Base-by-base conservation (phyloP, 371 early-diverging fungal genomes). In the Syncephalastrum monosporum region DNA sequence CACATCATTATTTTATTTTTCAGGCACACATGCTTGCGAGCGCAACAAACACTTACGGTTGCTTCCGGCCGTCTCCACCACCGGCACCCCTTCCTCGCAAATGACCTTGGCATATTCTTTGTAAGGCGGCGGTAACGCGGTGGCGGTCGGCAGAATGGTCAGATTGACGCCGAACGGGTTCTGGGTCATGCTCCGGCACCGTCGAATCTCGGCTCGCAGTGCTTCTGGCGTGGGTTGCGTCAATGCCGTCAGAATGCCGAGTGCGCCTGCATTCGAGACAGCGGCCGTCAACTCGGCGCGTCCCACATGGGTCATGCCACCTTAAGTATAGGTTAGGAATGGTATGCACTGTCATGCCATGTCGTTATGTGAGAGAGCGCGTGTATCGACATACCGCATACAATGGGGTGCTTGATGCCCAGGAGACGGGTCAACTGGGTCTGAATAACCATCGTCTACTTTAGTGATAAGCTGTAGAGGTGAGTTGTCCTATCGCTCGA, bases 211-310 rank as follows among this genome's bases (percentile, higher is more conserved):
- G 6, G 67, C 65, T 61, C 87, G 84, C 38, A 91, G 73, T 41
- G 77, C 85, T 53, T 88, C 90, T 7, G 91, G 91, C n/a, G 91
- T 89, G 48, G 91, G 91, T 62, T 91, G 90, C 15, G 91, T 90
- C 79, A 62, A 84, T 27, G 95, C 97, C 64, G 87, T 88, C 66
- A 98, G 68, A n/a, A 95, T 91, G 42, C 98, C 98, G 67, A 95
- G 93, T 29, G 93, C 95, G 53, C 98, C 98, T 51, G 97, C 98
- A 78, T 98, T 98, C 21, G 95, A 95, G 43, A 98, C 95, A 60
- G 98, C 91, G 46, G 86, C 77, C 5, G 87, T 90, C 61, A 89
- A 71, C 61, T 89, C 91, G 38, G 89, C 89, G 0, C 82, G 81
- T 47, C 91, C 91, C 41, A 91, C 87, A 60, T 53, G 47, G 4